These are phyloP conservation scores for Tolypocladium paradoxum DNA, from an alignment of 2,329 filamentous ascomycete species.

Conservation along the genomic window DNA sequence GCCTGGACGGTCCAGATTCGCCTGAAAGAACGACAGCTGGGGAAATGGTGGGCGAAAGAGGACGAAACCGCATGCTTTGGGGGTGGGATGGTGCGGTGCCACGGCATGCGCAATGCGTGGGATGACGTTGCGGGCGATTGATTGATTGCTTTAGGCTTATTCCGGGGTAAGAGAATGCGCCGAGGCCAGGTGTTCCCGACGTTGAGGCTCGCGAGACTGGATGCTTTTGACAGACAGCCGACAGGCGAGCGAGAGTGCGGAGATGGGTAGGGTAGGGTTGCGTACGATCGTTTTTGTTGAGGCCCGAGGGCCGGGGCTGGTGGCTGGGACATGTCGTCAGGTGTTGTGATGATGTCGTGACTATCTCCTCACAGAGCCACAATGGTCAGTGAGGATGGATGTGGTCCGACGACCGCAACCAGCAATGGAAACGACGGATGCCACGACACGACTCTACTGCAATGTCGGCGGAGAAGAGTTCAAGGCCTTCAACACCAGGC, in stretches of 20 bases:
- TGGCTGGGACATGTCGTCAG: not conserved
- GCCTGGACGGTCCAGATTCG: not conserved
- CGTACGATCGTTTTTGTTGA: not conserved
- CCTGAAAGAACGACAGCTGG: not conserved
- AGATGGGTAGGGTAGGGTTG: not conserved
- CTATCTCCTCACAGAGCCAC: no score
- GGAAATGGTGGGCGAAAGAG: not conserved
- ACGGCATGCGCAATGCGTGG: not conserved
- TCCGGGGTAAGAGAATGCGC: not conserved
- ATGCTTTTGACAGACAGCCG: not conserved
- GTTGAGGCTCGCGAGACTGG: not conserved
- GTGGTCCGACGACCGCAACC: no score
- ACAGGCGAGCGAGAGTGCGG: not conserved
- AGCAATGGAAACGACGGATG: no score
- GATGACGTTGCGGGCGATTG: not conserved
- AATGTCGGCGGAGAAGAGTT: not conserved
- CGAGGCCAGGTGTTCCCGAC: not conserved
- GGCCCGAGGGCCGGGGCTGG: not conserved
- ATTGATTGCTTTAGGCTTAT: not conserved
- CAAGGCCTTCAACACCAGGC: no score
- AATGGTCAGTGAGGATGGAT: no score
- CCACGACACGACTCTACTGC: not conserved
- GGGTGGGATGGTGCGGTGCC: not conserved
- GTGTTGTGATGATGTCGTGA: not conserved
- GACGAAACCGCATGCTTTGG: not conserved